phyloP scores from a whole-genome alignment of 2,329 filamentous ascomycete genomes.

The Penicillium sp. region DNA sequence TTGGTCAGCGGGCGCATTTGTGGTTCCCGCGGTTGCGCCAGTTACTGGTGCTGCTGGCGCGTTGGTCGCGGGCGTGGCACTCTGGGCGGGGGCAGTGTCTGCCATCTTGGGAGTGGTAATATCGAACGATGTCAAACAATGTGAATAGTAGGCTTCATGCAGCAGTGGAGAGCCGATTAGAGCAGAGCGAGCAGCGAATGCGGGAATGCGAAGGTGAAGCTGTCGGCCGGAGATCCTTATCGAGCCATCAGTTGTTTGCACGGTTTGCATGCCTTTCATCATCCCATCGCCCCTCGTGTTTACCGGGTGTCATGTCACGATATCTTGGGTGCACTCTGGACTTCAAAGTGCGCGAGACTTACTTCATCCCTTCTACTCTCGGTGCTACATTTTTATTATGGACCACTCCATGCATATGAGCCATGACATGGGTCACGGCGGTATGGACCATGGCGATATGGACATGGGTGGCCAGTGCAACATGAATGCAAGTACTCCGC shows the following conservation, averaged over 20 bases:
- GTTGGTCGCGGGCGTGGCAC: conserved; percentile 20
- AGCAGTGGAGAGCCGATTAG: not conserved
- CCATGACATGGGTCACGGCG: conserved; percentile 56
- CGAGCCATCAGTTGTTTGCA: conserved; percentile 29
- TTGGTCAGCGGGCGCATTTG: conserved; percentile 26
- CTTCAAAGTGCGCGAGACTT: not conserved
- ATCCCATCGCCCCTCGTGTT: conserved; percentile 11
- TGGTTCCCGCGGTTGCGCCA: conserved; percentile 19
- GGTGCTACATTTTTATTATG: conserved; percentile 21
- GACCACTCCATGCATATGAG: conserved; percentile 47
- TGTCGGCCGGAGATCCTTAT: conserved; percentile 20
- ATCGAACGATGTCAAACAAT: not conserved
- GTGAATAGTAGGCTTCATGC: not conserved
- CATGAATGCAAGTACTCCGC: conserved; percentile 73
- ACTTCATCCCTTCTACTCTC: not conserved
- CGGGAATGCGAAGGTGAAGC: conserved; percentile 8
- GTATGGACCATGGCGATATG: conserved; percentile 52
- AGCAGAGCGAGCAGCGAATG: not conserved
- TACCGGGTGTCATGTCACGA: not conserved
- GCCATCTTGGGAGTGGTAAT: conserved; percentile 30
- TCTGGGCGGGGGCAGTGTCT: conserved; percentile 40
- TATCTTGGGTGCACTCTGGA: not conserved
- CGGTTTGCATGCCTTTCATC: conserved; percentile 32
- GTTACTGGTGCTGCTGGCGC: conserved; percentile 19
- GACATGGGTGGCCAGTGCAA: conserved; percentile 69